Percentiles rank a stretch among this genome's conserved stretches.
phyloP scores from a whole-genome alignment of 371 early-diverging fungal species.

The Mucor racemosus region DNA sequence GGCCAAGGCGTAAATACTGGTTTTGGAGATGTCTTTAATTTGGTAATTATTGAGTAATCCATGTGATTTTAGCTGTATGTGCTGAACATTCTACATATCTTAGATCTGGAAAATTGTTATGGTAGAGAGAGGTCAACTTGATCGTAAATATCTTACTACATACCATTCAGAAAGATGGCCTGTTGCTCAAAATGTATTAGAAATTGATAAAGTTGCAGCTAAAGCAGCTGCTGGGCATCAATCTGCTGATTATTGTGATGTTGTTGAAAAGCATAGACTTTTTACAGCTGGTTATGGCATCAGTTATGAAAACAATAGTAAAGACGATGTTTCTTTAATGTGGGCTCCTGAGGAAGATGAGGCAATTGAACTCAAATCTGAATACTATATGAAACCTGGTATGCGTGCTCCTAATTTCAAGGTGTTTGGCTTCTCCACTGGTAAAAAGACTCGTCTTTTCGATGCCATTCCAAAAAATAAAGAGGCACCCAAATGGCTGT shows the following conservation, averaged over 20 bases:
- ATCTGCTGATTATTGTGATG: conserved; percentile 38
- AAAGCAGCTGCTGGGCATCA: conserved; percentile 43
- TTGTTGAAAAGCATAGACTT: conserved; percentile 37
- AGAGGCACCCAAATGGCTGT: conserved; percentile 29
- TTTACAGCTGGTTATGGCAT: conserved; percentile 54
- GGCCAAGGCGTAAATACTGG: conserved; percentile 54
- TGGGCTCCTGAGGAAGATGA: conserved; percentile 7
- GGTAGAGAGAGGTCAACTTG: conserved; percentile 38
- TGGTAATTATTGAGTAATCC: conserved; percentile 25
- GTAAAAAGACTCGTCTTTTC: conserved; percentile 43
- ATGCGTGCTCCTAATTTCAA: conserved; percentile 52
- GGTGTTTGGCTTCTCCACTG: conserved; percentile 34
- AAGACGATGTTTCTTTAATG: conserved; percentile 15
- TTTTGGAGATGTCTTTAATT: conserved; percentile 50
- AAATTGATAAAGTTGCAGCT: conserved; percentile 45
- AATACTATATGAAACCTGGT: conserved; percentile 30
- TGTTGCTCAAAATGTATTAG: conserved; percentile 43
- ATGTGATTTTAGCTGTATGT: not conserved
- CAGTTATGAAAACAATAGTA: conserved; percentile 21
- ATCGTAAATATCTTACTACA: conserved; percentile 30
- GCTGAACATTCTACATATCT: not conserved
- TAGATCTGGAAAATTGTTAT: conserved; percentile 49
- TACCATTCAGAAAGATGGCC: conserved; percentile 43
- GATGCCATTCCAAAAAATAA: conserved; percentile 22
- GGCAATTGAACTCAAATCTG: not conserved